Base-by-base conservation (phyloP, 2,329 filamentous ascomycete species). In the Xylariales sp. region DNA sequence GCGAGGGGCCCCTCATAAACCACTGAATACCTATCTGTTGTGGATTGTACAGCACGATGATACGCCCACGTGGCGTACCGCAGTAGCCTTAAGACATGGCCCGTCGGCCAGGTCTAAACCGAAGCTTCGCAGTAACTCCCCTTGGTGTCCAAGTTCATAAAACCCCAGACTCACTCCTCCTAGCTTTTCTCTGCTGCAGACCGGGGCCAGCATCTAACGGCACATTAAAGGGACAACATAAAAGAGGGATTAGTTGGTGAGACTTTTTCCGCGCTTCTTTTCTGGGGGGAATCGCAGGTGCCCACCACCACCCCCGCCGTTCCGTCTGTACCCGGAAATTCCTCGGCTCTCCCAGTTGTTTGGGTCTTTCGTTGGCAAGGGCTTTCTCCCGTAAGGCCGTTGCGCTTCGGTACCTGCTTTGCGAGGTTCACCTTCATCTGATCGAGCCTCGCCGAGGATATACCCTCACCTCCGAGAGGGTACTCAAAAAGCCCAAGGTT, bases 21-120 rank as follows among this genome's bases (percentile, higher is more conserved):
- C 21, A 29, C 17, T 30, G 27, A 16, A n/a, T 14, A 16, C 13
- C 11, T 18, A 19, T 18, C 17, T 8, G 10, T 17, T 18, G 25
- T 29, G 37, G 33, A 14, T 16, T 39, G 30, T 27, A 17, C 37
- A 39, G 16, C 37, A 29, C 25, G 15, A 15, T 33, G 29, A 39
- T 39, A 33, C 37, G 30, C 37, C 37, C 37, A 39, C 37, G 37
- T 39, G 37, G 37, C 37, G 29, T 24, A 21, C 29, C 29, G 29
- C 37, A 29, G 29, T 33, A 33, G 29, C 37, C 37, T 33, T 39
- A 21, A 25, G n/a, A 27, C 19, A 32, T 29, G 17, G 5, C 16
- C 16, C 16, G 17, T 15, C 25, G 35, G n/a, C 18, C 18, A 30
- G 29, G 33, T 28, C 21, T 29, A 12, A 15, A 37, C 13, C 23